Base-by-base conservation (phyloP, 148 eudicot species). In the Gaultheria prostrata region DNA sequence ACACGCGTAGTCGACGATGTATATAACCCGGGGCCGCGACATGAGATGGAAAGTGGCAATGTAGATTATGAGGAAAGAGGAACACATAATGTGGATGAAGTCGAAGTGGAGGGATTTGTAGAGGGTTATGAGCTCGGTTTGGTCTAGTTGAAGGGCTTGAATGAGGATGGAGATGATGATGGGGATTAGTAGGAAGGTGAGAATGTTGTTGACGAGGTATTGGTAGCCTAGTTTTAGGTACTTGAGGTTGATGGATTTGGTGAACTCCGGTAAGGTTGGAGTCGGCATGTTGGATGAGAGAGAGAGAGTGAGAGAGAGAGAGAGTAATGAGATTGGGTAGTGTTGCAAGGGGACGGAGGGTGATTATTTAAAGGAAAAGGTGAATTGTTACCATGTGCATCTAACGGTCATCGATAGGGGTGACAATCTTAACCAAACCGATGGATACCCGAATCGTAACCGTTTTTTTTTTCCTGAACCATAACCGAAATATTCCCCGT, bases 1-100 rank as follows among this genome's bases (percentile, higher is more conserved):
- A 51, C 88, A 86, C 3, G 85, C 82, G 50, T 70, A 86, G 81
- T 86, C 88, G 8, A 82, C 88, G n/a, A 86, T 75, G 48, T 86
- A 86, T 30, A 86, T 6, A 0, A 76, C 28, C 0, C 85, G n/a
- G 0, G 76, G 83, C 75, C 76, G 80, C 5, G 88, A 78, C 56
- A 79, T 59, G 74, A 45, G 26, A 83, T 43, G 79, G 49, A 78
- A 45, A 0, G 79, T 80, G 70, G 74, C 46, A 7, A 75, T 30
- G 51, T 43, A 54, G 75, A 80, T 4, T 4, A 75, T 14, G 35
- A 85, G 39, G 67, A 81, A 69, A 20, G 77, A 75, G 15, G 51
- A 80, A 7, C 83, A 85, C 7, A 50, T 6, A 9, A 76, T 18
- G 17, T 85, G 84, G 45, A 75, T 10, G 21, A 17, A 28, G 33